Percentiles rank a stretch among this genome's conserved stretches.
phyloP scores from a whole-genome alignment of 345 rosid species.

The Leavenworthia alabamica region DNA sequence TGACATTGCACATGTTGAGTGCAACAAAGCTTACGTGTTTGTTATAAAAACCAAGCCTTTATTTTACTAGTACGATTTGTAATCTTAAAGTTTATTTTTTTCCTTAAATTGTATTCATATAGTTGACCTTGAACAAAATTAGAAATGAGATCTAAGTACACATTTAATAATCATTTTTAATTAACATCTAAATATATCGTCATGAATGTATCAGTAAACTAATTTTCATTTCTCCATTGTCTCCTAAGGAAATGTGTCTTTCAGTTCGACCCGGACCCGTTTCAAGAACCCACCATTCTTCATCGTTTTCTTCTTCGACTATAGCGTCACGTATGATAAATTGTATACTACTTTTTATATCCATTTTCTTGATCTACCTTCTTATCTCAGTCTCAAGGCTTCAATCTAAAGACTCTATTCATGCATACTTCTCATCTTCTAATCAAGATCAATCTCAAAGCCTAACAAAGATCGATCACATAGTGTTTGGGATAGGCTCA shows the following conservation, averaged over 20 bases:
- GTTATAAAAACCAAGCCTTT: too few species aligned
- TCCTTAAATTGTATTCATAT: too few species aligned
- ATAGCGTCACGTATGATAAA: constrained; percentile 25
- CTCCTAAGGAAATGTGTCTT: constrained; percentile 34
- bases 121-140: too few species aligned
- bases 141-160: too few species aligned
- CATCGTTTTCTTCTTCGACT: constrained; percentile 15
- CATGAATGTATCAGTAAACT: too few species aligned
- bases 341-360: constrained; percentile 35
- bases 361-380: constrained; percentile 40
- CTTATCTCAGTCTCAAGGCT: constrained; percentile 39
- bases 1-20: constrained; percentile 27
- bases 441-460: constrained; percentile 21
- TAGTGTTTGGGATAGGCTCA: constrained; percentile 70
- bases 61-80: too few species aligned
- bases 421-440: constrained; percentile 27
- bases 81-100: too few species aligned
- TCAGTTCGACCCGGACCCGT: constrained; percentile 8
- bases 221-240: too few species aligned
- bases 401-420: constrained; percentile 28
- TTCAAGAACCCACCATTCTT: constrained; percentile 31
- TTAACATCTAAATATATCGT: too few species aligned
- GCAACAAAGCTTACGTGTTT: constrained; percentile 24
- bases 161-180: too few species aligned
- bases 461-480: constrained; percentile 41